Base-by-base conservation (phyloP, 2,329 filamentous ascomycete species). In the Tolypocladium cylindrosporum region DNA sequence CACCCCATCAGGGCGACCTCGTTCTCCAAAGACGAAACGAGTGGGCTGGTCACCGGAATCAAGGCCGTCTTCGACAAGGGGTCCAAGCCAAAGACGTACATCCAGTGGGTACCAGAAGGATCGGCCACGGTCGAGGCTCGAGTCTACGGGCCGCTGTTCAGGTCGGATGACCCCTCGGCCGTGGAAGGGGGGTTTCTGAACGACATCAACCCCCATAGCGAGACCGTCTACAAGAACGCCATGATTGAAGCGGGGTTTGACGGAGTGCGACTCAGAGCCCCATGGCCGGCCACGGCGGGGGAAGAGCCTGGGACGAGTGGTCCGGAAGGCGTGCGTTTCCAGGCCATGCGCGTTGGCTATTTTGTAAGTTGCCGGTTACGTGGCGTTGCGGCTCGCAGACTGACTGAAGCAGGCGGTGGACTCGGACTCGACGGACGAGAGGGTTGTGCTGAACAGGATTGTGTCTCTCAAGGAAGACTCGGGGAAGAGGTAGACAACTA, bases 381-480 rank as follows among this genome's bases (percentile, higher is more conserved):
- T 21, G 54, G 61, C 68, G 39, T 27, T 40, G 36, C 2, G 19
- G 5, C 16, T n/a, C 48, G 19, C 24, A 36, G 31, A 13, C 48
- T 51, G 16, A 51, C 4, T 9, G 9, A 34, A 19, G 4, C 24
- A 80, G 85, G 85, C 77, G 61, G 79, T 95, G 71, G 92, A 97
- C 70, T 83, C 81, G 55, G 91, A 96, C 66, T 89, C 85, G 59
- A 88, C 84, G 0, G 83, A 84, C 39, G 89, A 90, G 19, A 90
- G 87, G 71, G 78, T 96, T 62, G 83, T 97, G 55, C 75, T 97
- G 34, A 97, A 97, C 75, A 83, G 91, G 55, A 97, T 97, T 67
- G 92, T 97, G 21, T 89, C 88, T 54, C 73, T 97, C 68, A 96
- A 96, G 77, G 92, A 96, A 74, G 90, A 95, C 68, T 76, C 82